phyloP scores from a whole-genome alignment of 495 filamentous ascomycete species.

The Trichoderma asperelloides region DNA sequence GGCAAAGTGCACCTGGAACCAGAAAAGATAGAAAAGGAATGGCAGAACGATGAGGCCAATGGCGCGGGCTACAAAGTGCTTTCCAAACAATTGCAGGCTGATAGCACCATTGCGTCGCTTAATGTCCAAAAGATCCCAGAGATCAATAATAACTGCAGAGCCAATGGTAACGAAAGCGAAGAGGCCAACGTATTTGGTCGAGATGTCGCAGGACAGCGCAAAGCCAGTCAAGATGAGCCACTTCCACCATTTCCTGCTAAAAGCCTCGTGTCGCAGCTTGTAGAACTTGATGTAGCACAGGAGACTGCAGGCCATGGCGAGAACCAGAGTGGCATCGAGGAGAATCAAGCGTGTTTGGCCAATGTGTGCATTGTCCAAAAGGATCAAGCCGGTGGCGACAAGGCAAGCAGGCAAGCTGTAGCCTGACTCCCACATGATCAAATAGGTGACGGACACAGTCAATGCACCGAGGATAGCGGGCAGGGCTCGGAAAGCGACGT shows the following conservation, averaged over 20 bases:
- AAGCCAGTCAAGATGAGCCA: slow-evolving; percentile 95
- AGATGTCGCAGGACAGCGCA: slow-evolving; percentile 91
- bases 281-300: slow-evolving; percentile 95
- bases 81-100: slow-evolving; percentile 65
- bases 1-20: slow-evolving; percentile 98
- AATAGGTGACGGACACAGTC: slow-evolving; percentile 86
- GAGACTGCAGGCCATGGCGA: slow-evolving; percentile 90
- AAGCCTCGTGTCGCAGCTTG: slow-evolving; percentile 84
- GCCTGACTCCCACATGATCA: slow-evolving; percentile 99
- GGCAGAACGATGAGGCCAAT: slow-evolving; percentile 80
- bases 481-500: slow-evolving; percentile 89
- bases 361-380: slow-evolving; percentile 98
- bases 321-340: slow-evolving; percentile 85
- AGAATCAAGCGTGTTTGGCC: slow-evolving; percentile 94
- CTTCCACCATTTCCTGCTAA: slow-evolving; percentile 98
- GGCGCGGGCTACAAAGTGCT: slow-evolving; percentile 81
- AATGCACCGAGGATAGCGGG: slow-evolving; percentile 85
- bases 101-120: slow-evolving; percentile 71
- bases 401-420: slow-evolving; percentile 91
- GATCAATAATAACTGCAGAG: slow-evolving; percentile 82
- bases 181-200: slow-evolving; percentile 92
- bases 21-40: slow-evolving; percentile 97
- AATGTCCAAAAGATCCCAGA: slow-evolving; percentile 90
- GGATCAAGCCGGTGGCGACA: slow-evolving; percentile 72
- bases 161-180: slow-evolving; percentile 98